Evolutionary conservation across 2,329 filamentous ascomycete genomes (phyloP), one percentile per base, ranked within the genome.

Genomic region (Fusarium ramigenum): DNA sequence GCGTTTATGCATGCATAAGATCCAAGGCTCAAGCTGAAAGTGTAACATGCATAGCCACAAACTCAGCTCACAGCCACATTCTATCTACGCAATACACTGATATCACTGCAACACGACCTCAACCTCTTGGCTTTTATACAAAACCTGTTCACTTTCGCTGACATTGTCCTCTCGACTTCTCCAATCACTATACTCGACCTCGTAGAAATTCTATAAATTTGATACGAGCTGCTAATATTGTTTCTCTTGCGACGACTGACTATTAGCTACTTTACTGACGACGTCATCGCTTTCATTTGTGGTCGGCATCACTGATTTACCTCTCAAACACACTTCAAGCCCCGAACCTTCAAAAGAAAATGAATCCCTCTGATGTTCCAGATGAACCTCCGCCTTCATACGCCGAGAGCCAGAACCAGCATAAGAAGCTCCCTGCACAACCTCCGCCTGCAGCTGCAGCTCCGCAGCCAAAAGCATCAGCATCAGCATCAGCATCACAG

Each of bases 371-470:
- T 43, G 53, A 54, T 15, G 32, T 65, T 6, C 53, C 60, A 30
- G 46, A 66, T 34, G 64, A 69, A n/a, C 46, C 64, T 43, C 69
- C 72, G 2, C 69, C 72, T 8, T 67, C 63, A 40, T 73, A 75
- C 25, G 28, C 39, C 9, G 64, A 77, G 32, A 57, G 54, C 15
- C 66, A 59, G 18, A 54, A 36, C 28, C 39, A 46, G n/a, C 52
- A 66, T 19, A 44, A 64, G 42, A 44, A 43, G 9, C 54, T 47
- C 9, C 47, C 60, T 1, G 30, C 30, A n/a, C 63, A 64, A 58
- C 28, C 60, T 32, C 60, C 63, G 23, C 47, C 40, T 25, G 28
- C 23, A 42, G n/a, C 49, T 43, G 10, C 25, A 46, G 28, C 37
- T 43, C 39, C 37, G 15, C 47, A 37, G 21, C 30, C 44, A 37